Evolutionary conservation across 2,329 filamentous ascomycete genomes (phyloP), one percentile per base, ranked within the genome.

Genomic region (Pseudogymnoascus sp.): DNA sequence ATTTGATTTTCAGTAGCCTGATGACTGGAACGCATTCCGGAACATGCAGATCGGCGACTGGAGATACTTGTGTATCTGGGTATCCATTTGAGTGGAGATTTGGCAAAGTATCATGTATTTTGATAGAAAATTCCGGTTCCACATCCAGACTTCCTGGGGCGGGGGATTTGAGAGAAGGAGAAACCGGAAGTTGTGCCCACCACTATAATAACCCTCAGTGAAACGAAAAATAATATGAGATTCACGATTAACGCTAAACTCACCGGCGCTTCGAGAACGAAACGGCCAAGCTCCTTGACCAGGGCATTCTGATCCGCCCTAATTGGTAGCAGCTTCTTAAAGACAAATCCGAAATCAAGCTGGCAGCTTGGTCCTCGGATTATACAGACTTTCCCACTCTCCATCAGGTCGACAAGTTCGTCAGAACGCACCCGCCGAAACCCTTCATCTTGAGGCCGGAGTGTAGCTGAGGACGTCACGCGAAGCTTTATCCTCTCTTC

Each of bases 171-270:
- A 69, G 65, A 17, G 64, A 62, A 2, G 67, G 44, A 13, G 65
- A 69, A 9, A 73, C 53, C 21, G 61, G 67, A 7, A 72, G 63
- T 17, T 69, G 67, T 61, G 63, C 61, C 71, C 71, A 72, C 62
- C 71, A 60, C 71, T 72, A 61, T 6, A 8, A 8, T 4, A 9
- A n/a, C 4, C n/a, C 26, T 38, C 33, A 61, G 59, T 26, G 13
- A 61, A 19, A 40, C 17, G 23, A 11, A 42, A 26, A 42, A 15
- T n/a, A 23, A 40, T 8, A 23, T 19, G 33, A 38, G 21, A 21
- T 35, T 61, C 21, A 40, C 21, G 59, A 26, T 61, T 4, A 19
- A 38, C 19, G 33, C 38, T 26, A 17, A 61, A 61, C 50, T 57
- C 50, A 57, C 50, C 28, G 59, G n/a, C 21, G 59, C 33, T 5